Evolutionary conservation across 306 rosid genomes (phyloP).

Genomic region (Cucumis sativus): DNA sequence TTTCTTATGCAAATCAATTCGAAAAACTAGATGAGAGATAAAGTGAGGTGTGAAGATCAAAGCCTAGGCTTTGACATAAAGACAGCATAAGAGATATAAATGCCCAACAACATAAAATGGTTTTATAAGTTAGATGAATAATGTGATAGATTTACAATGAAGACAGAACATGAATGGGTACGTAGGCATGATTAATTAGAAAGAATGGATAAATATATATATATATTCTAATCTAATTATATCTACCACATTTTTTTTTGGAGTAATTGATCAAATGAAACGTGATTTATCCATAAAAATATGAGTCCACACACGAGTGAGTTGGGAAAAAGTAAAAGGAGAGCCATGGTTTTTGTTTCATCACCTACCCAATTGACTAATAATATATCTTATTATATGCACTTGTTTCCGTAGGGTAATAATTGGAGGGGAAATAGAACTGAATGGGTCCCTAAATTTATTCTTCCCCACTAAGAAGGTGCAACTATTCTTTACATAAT

Average conservation of each 20-base stretch:
- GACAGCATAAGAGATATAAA: too few species aligned
- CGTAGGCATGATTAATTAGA: background rate
- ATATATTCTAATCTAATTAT: background rate
- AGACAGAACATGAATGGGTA: background rate
- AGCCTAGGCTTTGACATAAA: too few species aligned
- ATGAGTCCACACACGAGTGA: background rate
- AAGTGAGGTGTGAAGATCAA: too few species aligned
- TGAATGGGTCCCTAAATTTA: slow-evolving; percentile 2
- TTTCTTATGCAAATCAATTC: too few species aligned
- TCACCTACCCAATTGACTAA: slow-evolving; percentile 8
- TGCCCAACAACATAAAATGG: too few species aligned
- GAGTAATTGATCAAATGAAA: background rate
- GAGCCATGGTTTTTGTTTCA: background rate
- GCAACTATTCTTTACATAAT: slow-evolving; percentile 4
- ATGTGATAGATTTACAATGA: too few species aligned
- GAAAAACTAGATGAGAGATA: too few species aligned
- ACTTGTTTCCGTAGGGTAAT: slow-evolving; percentile 3
- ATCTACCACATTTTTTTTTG: background rate
- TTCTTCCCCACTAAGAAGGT: background rate
- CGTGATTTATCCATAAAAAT: background rate
- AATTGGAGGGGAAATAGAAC: slow-evolving; percentile 1
- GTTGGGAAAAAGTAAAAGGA: background rate
- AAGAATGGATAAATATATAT: background rate
- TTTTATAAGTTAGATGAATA: too few species aligned
- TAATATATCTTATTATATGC: background rate